Base-by-base conservation (phyloP, 1,139 yeast genomes). In the Nakaseomyces nivariensis region DNA sequence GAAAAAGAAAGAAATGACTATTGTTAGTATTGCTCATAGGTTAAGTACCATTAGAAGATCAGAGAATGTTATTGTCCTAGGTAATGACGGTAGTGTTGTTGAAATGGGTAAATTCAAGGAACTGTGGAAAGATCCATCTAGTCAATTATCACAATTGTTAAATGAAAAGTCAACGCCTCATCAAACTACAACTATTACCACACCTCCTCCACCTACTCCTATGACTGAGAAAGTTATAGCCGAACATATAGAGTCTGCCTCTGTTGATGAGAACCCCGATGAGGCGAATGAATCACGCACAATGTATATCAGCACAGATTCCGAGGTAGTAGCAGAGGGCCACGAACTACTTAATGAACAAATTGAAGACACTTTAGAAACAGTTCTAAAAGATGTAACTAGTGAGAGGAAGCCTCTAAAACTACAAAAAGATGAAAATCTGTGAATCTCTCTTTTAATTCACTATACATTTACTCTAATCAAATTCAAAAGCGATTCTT, bases 1-100 rank as follows among this genome's bases (percentile, higher is more conserved):
- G 86, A 73, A 74, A 49, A 74, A 77, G 44, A 76, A 82, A 48
- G 73, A 78, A 5, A 72, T 87, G 52, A 89, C 97, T 0, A 82
- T 95, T 7, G 85, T 90, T 48, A 85, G 94, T 51, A 92, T 90
- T 63, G 97, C 97, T 1, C 98, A 90, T 66, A 73, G 97, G 56
- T 72, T 89, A 52, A 85, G 96, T 1, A 90, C 98, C 0, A 90
- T 92, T 50, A 80, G 84, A 58, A 78, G 89, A 58, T 84, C 96
- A 52, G 92, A 88, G 58, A 76, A 86, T 52, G 80, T 90, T 8
- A 77, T 90, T 53, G 97, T 90, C 3, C 69, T 90, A 27, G 87
- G 89, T 29, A 72, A 76, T 48, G 77, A 78, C 38, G 97, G 97
- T 8, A 73, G 73, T 32, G 86, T 89, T n/a, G 87, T 85, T 1